Evolutionary conservation across 495 filamentous ascomycete species (phyloP), one percentile per base, ranked within the genome.

Genomic region (Penicillium paradoxum): DNA sequence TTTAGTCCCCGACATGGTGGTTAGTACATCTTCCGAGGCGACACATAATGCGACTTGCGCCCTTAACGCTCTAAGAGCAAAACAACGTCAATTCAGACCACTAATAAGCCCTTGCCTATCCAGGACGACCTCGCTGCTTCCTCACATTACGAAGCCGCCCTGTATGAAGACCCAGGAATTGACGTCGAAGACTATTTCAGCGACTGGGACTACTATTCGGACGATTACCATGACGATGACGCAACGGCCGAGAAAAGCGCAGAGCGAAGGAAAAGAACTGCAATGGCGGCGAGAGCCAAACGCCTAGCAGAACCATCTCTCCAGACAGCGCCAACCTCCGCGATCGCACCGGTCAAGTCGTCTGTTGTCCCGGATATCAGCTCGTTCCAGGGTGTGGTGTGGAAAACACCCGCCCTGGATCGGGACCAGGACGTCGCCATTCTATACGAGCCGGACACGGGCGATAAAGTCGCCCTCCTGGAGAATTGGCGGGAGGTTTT

Each of bases 401-500:
- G 73, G 73, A 72, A 66, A 54, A 62, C 55, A 3, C 50, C 65
- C 2, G 46, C 30, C 9, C 38, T 64, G 45, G 58, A 61, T 18
- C 43, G 38, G 0, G 56, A 72, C 25, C 64, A 62, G 32, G 56
- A 66, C 9, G 52, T 68, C n/a, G 32, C 63, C 1, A 51, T 68
- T 1, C 58, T 75, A 7, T 65, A 76, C 40, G 68, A 70, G 17
- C 73, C 69, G 0, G 71, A 71, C 17, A 60, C 64, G 6, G 64
- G 65, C 11, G 71, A 74, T 15, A 67, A 70, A 55, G 75, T 80
- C 4, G 65, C 77, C 2, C 47, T 80, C 33, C 59, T 80, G 37
- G 69, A 73, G 49, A 71, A 79, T 56, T 80, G 78, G 78, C 64
- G 75, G n/a, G 77, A 80, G 48, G 57, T 75, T 6, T 78, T 79